These are phyloP conservation scores for Apiospora sp. DNA, from an alignment of 2,329 filamentous ascomycete genomes.

Conservation along the genomic window DNA sequence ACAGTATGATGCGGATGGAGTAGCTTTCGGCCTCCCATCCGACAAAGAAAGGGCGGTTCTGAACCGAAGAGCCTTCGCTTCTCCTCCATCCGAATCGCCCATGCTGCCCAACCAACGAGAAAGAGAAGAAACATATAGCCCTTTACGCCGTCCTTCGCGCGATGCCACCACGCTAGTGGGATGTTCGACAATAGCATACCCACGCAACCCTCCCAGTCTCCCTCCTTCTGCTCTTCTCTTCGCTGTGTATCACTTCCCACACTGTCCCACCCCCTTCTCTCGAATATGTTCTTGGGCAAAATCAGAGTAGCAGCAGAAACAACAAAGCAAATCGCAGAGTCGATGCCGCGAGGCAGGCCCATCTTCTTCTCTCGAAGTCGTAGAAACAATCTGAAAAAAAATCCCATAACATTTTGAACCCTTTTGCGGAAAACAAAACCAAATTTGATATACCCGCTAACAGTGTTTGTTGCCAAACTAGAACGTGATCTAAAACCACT, in stretches of 20 bases:
- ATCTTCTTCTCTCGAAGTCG: constrained; percentile 13
- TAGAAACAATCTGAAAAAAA: constrained; percentile 13
- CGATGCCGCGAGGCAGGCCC: constrained; percentile 25
- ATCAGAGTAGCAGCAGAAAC: constrained; percentile 7
- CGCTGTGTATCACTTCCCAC: not conserved
- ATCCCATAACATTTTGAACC: constrained; percentile 20
- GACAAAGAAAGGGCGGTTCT: not conserved
- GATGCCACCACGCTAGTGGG: not conserved
- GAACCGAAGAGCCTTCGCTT: not conserved
- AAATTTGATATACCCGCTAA: constrained; percentile 38
- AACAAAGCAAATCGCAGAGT: constrained; percentile 11
- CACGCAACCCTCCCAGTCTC: not conserved
- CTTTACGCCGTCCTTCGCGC: not conserved
- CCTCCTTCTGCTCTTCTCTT: not conserved
- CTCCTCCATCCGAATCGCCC: not conserved
- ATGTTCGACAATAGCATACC: not conserved
- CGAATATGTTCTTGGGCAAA: constrained; percentile 1
- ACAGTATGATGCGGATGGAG: not conserved
- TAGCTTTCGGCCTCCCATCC: not conserved
- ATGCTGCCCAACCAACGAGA: not conserved
- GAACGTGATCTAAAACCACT: constrained; percentile 36
- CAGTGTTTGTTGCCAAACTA: constrained; percentile 41
- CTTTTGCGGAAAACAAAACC: constrained; percentile 27
- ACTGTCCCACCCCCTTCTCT: not conserved
- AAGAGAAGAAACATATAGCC: constrained; percentile 1